phyloP scores from a whole-genome alignment of 1,284 basidiomycete genomes.

The Coriolopsis trogii region DNA sequence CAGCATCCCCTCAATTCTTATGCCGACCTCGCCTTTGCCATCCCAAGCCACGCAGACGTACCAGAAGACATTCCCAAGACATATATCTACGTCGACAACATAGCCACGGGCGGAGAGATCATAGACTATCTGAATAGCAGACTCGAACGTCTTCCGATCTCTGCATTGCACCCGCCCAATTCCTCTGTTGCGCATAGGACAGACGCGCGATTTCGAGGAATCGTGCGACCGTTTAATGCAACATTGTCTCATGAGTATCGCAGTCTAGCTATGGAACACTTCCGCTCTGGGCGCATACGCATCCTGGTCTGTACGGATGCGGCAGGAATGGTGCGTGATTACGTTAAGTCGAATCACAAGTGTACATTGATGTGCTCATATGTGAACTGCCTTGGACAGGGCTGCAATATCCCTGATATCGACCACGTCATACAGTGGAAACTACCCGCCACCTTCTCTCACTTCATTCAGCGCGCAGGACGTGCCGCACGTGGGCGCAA shows the following conservation, averaged over 20 bases:
- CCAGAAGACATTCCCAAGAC: slow-evolving; percentile 26
- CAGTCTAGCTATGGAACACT: slow-evolving; percentile 15
- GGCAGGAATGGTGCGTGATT: slow-evolving; percentile 28
- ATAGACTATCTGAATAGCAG: slow-evolving; percentile 20
- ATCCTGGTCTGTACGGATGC: slow-evolving; percentile 34
- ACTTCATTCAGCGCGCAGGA: slow-evolving; percentile 30
- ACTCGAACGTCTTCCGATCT: not conserved
- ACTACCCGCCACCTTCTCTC: slow-evolving; percentile 24
- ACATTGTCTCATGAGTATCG: slow-evolving; percentile 19
- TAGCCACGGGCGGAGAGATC: slow-evolving; percentile 21
- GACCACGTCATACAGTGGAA: slow-evolving; percentile 32
- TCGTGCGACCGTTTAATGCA: slow-evolving; percentile 27
- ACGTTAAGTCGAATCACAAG: not conserved
- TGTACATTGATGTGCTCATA: not conserved
- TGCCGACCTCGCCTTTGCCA: slow-evolving; percentile 41
- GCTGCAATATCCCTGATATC: slow-evolving; percentile 30
- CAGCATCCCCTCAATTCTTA: slow-evolving; percentile 40
- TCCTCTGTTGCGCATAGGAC: too few species aligned
- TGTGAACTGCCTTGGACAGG: slow-evolving; percentile 10
- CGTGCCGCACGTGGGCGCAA: slow-evolving; percentile 22
- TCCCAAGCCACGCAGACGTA: slow-evolving; percentile 20
- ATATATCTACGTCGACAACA: slow-evolving; percentile 29
- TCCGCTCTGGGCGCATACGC: slow-evolving; percentile 16
- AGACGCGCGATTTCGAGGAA: too few species aligned
- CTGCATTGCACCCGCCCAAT: too few species aligned